Base-by-base conservation (phyloP, 768 basidiomycete species). In the Pisolithus orientalis region DNA sequence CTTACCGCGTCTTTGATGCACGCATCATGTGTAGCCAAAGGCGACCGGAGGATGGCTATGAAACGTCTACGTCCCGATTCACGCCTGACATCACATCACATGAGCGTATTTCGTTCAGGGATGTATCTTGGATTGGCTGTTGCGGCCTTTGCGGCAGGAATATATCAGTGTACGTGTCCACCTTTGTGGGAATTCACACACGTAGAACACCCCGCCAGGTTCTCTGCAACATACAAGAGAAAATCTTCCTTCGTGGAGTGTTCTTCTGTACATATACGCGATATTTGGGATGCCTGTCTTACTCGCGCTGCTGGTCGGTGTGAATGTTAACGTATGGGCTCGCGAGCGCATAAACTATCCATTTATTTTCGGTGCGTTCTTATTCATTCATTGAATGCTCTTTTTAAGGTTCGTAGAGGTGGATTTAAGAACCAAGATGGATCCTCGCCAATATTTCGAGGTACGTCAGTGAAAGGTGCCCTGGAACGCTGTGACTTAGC, bases 281-380 rank as follows among this genome's bases (percentile, higher is more conserved):
- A 75, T 85, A 5, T 67, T 95, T 25, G 67, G 83, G 42, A 65
- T 96, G 4, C 93, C 94, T 0, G 74, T 85, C 6, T 55, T 95
- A 3, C 87, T 96, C 61, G 74, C 82, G 2, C 54, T 91, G 31
- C 70, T 96, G 1, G 80, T 98, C 50, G 88, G 90, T 25, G 52
- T 88, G n/a, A 97, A 99, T 64, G 57, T 98, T 5, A 58, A 84
- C 21, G 86, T 85, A 0, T 99, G 90, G 87, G 75, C 80, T 0
- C 68, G 70, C 5, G 73, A 84, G 5, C 77, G 87, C 44, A 92
- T 99, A 59, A 98, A 97, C 64, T 95, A 94, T 60, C 79, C 84
- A n/a, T 95, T 97, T 65, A 90, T 94, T 34, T 90, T 94, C 61
- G 87, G 87, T 88, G 53, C 38, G 78, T 59, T 25, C 39, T 29